phyloP scores from a whole-genome alignment of 1,284 basidiomycete species.

The Cutaneotrichosporon daszewskae region DNA sequence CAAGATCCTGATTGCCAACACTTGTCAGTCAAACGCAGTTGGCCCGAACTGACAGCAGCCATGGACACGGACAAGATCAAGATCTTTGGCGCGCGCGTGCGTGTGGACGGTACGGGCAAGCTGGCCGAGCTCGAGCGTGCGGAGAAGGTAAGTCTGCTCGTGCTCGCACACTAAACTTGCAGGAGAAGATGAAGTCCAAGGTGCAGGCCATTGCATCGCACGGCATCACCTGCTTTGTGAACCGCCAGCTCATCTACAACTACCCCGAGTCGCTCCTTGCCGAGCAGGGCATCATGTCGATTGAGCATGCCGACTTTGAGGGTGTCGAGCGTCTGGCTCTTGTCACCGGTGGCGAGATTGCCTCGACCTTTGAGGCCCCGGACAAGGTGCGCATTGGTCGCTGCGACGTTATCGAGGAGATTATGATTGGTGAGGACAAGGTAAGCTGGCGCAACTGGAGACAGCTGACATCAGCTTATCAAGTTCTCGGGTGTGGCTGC shows the following conservation, averaged over 20 bases:
- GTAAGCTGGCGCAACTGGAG: slow-evolving; percentile 49
- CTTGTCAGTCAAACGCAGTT: slow-evolving; percentile 56
- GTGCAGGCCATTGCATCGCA: slow-evolving; percentile 90
- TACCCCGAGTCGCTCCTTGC: slow-evolving; percentile 93
- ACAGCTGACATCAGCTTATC: slow-evolving; percentile 62
- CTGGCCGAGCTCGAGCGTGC: slow-evolving; percentile 96
- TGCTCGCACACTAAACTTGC: slow-evolving; percentile 9
- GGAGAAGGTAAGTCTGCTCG: slow-evolving; percentile 58
- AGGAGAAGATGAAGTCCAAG: slow-evolving; percentile 99
- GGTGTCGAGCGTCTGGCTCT: slow-evolving; percentile 93
- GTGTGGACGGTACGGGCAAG: slow-evolving; percentile 93
- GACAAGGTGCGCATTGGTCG: slow-evolving; percentile 88
- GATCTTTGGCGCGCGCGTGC: slow-evolving; percentile 92
- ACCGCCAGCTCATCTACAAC: slow-evolving; percentile 98
- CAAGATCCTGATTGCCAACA: slow-evolving; percentile 96
- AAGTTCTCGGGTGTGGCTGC: slow-evolving; percentile 99
- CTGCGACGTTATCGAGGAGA: slow-evolving; percentile 94
- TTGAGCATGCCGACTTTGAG: slow-evolving; percentile 99
- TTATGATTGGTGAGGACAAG: slow-evolving; percentile 99
- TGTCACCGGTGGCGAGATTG: slow-evolving; percentile 97
- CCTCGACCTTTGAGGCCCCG: slow-evolving; percentile 89
- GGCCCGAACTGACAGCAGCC: slow-evolving; percentile 51
- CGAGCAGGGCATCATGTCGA: slow-evolving; percentile 90
- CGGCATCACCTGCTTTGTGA: slow-evolving; percentile 97
- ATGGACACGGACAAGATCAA: slow-evolving; percentile 99